Percentiles rank a stretch among this genome's conserved stretches.
Conservation (phyloP, 2,329 filamentous ascomycete species). For the Lasiodiplodia sp. region DNA sequence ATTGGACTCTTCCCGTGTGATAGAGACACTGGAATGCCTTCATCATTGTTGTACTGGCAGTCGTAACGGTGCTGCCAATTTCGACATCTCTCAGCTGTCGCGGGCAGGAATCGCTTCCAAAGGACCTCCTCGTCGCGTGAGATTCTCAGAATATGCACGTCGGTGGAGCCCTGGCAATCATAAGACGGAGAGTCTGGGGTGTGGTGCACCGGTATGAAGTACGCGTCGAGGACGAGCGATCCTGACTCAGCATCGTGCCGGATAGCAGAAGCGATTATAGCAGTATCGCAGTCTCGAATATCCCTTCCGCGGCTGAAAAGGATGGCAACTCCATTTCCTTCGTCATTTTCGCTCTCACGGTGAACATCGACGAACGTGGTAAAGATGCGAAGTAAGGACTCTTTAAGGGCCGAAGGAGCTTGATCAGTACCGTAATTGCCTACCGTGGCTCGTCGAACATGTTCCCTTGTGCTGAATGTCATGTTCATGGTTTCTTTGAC, state of each 20-base stretch:
- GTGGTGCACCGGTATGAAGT: neutral
- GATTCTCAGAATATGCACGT: neutral
- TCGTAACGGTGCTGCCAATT: neutral
- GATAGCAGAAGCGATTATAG: constrained; percentile 4
- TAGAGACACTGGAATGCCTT: neutral
- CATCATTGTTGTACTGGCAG: neutral
- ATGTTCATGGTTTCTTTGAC: neutral
- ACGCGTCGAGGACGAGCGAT: constrained; percentile 4
- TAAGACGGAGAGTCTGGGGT: neutral
- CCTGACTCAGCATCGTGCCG: constrained; percentile 1
- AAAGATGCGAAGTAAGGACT: neutral
- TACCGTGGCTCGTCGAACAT: neutral
- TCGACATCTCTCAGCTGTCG: constrained; percentile 11
- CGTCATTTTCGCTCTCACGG: neutral
- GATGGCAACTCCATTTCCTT: neutral
- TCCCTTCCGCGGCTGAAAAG: neutral
- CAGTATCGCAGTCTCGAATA: constrained; percentile 1
- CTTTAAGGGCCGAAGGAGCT: neutral
- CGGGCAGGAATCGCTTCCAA: constrained; percentile 1
- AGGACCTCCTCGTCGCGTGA: neutral
- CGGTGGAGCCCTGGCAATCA: neutral
- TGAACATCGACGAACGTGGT: neutral
- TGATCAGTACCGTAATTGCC: neutral
- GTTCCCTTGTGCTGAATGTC: neutral
- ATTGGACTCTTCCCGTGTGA: constrained; percentile 28